Base-by-base conservation (phyloP, 2,329 filamentous ascomycete genomes). In the Clonostachys byssicola region DNA sequence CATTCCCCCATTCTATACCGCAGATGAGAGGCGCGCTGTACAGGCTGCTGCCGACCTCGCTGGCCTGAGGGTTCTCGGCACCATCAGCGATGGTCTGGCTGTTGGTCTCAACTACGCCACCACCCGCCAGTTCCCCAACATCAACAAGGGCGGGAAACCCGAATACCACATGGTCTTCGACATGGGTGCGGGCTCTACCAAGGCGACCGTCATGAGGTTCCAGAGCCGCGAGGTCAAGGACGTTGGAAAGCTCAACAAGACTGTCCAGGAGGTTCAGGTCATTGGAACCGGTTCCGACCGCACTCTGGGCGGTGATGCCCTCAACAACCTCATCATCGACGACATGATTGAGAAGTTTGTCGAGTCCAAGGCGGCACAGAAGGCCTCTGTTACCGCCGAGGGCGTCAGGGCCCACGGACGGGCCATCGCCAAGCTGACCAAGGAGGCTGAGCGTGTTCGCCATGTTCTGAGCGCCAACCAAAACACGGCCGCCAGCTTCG, bases 41-140 rank as follows among this genome's bases (percentile, higher is more conserved):
- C 81, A 89, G 62, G 72, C 90, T 57, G 91, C 94, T 10, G 92
- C 92, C 12, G 85, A 94, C 47, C 74, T 99, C 60, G 92, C 94
- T 9, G 92, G 91, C 13, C 74, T 99, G 56, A 90, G 89, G 59
- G 85, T 96, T 12, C 78, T 96, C 55, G 85, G 85, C 46, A 73
- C 97, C 49, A 79, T 99, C 54, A 94, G 86, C 54, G 94, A 99
- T 62, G 92, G 92, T 14, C 71, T 96, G 51, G 91, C 94, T 34
- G 92, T 99, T 49, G 94, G 91, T 23, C 71, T 99, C 56, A 95
- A 99, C 71, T 99, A 97, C 66, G 94, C 94, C 40, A 96, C 91
- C 30, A 88, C 82, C 60, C 83, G 94, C 59, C 90, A 88, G 14
- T 99, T 97, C 67, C 90, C 92, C 36, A 90, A 82, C 57, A 75